Percentiles rank a stretch among this genome's conserved stretches.
phyloP scores from a whole-genome alignment of 352 stramenopile genomes.

The Phytophthora aleatoria region DNA sequence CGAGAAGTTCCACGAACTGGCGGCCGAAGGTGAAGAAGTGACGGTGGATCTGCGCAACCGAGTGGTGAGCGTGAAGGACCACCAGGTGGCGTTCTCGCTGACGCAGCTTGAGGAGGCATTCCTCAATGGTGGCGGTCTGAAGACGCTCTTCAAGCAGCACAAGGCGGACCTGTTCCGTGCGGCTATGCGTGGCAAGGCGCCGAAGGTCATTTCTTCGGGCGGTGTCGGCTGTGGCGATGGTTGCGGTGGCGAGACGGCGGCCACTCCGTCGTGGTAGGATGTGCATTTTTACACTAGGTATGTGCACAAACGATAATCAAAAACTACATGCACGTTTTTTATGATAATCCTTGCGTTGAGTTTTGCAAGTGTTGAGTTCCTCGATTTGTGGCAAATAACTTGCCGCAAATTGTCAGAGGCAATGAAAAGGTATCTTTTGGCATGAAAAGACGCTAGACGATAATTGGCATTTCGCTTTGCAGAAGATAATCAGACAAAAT shows the following conservation, averaged over 20 bases:
- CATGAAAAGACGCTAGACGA: neutral
- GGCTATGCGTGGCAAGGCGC: conserved; percentile 75
- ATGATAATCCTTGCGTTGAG: neutral
- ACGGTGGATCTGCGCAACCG: conserved; percentile 76
- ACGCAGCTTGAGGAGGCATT: conserved; percentile 85
- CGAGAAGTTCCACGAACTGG: conserved; percentile 80
- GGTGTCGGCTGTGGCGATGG: conserved; percentile 59
- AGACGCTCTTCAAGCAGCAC: conserved; percentile 82
- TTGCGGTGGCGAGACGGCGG: conserved; percentile 25
- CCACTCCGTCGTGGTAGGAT: conserved; percentile 37
- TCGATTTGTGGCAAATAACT: neutral
- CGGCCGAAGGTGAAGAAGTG: conserved; percentile 64
- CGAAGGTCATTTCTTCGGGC: conserved; percentile 54
- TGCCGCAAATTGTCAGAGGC: neutral
- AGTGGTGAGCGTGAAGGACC: conserved; percentile 57
- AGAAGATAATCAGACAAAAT: conserved; percentile 26
- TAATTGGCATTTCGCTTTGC: neutral
- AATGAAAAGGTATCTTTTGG: neutral
- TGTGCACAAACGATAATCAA: conserved; percentile 29
- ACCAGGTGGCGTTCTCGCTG: conserved; percentile 71
- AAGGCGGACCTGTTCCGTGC: conserved; percentile 86
- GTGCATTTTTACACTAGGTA: conserved; percentile 14
- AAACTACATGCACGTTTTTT: conserved; percentile 12
- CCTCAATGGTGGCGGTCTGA: conserved; percentile 74
- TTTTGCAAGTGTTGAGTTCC: neutral